These are phyloP conservation scores for Candida sithepensis DNA, from an alignment of 805 yeast genomes.

Conservation along the genomic window DNA sequence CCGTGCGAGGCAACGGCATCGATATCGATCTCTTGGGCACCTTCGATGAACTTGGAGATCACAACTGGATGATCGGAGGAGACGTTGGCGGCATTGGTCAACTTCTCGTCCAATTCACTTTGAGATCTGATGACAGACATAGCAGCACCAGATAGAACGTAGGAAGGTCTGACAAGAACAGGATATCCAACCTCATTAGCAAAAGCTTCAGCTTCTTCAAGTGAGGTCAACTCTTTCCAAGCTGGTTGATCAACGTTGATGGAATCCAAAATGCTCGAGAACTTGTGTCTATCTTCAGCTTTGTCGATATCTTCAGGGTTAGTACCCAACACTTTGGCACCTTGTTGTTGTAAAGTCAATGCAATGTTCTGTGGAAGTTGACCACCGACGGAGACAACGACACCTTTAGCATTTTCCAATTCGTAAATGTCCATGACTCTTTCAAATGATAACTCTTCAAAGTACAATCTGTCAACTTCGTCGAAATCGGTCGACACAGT, in stretches of 20 bases:
- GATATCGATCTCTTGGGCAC: constrained; percentile 97
- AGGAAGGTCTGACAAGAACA: constrained; percentile 95
- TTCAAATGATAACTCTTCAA: constrained; percentile 92
- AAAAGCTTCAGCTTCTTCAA: constrained; percentile 87
- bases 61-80: constrained; percentile 98
- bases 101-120: constrained; percentile 81
- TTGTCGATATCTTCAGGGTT: constrained; percentile 98
- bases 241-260: constrained; percentile 99
- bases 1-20: constrained; percentile 98
- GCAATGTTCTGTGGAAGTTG: constrained; percentile 98
- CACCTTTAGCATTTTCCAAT: constrained; percentile 86
- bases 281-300: constrained; percentile 97
- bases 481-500: constrained; percentile 98
- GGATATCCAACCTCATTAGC: constrained; percentile 92
- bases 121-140: constrained; percentile 94
- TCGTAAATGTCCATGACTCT: constrained; percentile 94
- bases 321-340: constrained; percentile 93
- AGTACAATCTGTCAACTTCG: constrained; percentile 95
- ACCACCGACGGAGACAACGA: constrained; percentile 97
- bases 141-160: constrained; percentile 97
- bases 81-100: constrained; percentile 93
- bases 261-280: constrained; percentile 93
- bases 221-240: constrained; percentile 95
- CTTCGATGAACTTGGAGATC: constrained; percentile 92
- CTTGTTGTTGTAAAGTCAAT: constrained; percentile 84